Conservation (phyloP, 2,329 filamentous ascomycete genomes). For the Cadophora malorum region DNA sequence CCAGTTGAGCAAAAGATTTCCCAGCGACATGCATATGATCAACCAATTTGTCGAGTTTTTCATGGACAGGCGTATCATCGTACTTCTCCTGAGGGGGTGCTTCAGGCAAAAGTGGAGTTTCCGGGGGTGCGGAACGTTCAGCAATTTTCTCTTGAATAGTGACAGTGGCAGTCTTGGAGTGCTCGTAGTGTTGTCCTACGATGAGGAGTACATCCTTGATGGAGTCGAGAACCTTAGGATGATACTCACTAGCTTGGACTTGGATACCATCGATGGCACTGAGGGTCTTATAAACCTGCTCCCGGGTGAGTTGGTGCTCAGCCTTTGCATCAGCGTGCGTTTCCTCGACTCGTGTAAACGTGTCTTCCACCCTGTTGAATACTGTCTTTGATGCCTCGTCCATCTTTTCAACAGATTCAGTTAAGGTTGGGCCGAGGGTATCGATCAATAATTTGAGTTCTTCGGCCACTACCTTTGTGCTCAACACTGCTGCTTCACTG, state of each 20-base stretch:
- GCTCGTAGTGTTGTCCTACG: constrained; percentile 86
- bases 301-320: constrained; percentile 83
- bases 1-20: constrained; percentile 76
- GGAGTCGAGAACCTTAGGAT: constrained; percentile 86
- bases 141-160: constrained; percentile 64
- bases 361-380: constrained; percentile 81
- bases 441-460: constrained; percentile 88
- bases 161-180: constrained; percentile 72
- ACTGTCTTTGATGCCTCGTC: constrained; percentile 87
- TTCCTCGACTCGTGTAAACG: constrained; percentile 77
- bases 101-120: constrained; percentile 63
- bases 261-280: constrained; percentile 77
- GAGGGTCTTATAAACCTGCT: constrained; percentile 78
- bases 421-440: constrained; percentile 80
- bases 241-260: constrained; percentile 78
- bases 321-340: constrained; percentile 74
- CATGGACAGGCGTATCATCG: constrained; percentile 65
- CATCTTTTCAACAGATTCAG: constrained; percentile 85
- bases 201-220: constrained; percentile 85
- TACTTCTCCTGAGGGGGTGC: constrained; percentile 59
- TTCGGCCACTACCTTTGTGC: constrained; percentile 81
- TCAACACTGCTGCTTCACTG: constrained; percentile 75
- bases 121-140: constrained; percentile 57
- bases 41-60: constrained; percentile 63
- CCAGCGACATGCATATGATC: constrained; percentile 69